phyloP scores from a whole-genome alignment of 805 yeast species.

The Pichia paraexigua region DNA sequence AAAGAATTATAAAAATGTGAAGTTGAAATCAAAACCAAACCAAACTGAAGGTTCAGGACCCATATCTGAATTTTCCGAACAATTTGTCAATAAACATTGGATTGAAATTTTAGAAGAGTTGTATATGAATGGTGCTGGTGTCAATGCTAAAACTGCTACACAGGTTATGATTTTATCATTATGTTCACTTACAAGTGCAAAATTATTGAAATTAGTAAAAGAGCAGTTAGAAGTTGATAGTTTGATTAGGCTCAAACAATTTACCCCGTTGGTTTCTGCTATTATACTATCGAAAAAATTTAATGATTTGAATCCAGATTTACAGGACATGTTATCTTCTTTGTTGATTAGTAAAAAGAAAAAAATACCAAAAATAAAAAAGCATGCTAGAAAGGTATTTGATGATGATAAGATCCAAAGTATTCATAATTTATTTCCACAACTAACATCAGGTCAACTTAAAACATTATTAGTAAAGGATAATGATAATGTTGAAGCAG shows the following conservation, averaged over 20 bases:
- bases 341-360: constrained; percentile 22
- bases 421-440: constrained; percentile 60
- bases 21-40: background rate
- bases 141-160: constrained; percentile 38
- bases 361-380: background rate
- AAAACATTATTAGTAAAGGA: constrained; percentile 40
- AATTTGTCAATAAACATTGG: constrained; percentile 51
- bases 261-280: constrained; percentile 49
- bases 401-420: constrained; percentile 33
- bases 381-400: constrained; percentile 7
- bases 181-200: constrained; percentile 37
- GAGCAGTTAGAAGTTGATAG: constrained; percentile 39
- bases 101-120: constrained; percentile 48
- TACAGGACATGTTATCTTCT: constrained; percentile 44
- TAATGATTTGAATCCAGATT: constrained; percentile 40
- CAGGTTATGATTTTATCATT: constrained; percentile 47
- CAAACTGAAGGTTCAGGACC: constrained; percentile 11
- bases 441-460: constrained; percentile 40
- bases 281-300: constrained; percentile 43
- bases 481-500: constrained; percentile 45
- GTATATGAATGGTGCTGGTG: constrained; percentile 50
- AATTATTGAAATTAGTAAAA: constrained; percentile 34
- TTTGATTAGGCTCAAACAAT: constrained; percentile 31
- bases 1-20: constrained; percentile 10
- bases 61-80: constrained; percentile 38